phyloP scores from a whole-genome alignment of 2,329 filamentous ascomycete species.

The Xylaria sp. region DNA sequence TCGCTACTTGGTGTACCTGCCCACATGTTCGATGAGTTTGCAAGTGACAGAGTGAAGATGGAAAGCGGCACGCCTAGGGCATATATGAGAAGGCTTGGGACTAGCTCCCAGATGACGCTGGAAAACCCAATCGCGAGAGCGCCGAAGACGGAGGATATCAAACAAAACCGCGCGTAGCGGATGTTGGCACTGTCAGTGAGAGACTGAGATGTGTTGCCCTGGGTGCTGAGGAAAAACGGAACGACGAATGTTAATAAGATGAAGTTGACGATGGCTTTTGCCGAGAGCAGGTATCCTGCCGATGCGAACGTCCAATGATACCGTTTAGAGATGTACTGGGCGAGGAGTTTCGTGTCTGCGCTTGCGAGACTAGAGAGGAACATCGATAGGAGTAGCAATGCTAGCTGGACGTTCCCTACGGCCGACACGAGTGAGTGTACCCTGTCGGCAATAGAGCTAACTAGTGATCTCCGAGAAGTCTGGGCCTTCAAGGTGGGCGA shows the following conservation, averaged over 20 bases:
- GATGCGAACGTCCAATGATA: slow-evolving; percentile 60
- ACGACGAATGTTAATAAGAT: slow-evolving; percentile 56
- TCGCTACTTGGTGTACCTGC: slow-evolving; percentile 36
- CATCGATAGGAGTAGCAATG: slow-evolving; percentile 55
- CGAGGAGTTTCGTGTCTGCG: slow-evolving; percentile 62
- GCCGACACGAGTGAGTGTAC: slow-evolving; percentile 49
- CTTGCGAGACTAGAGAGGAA: slow-evolving; percentile 61
- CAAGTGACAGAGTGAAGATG: slow-evolving; percentile 61
- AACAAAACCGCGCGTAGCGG: slow-evolving; percentile 52
- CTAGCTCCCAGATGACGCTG: slow-evolving; percentile 53
- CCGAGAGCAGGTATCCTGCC: slow-evolving; percentile 60
- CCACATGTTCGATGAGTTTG: slow-evolving; percentile 58
- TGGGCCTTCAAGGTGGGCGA: slow-evolving; percentile 55
- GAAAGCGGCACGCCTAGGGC: slow-evolving; percentile 61
- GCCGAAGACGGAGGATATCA: slow-evolving; percentile 55
- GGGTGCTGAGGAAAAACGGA: slow-evolving; percentile 52
- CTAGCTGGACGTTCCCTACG: slow-evolving; percentile 55
- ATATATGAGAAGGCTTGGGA: slow-evolving; percentile 59
- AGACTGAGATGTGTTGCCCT: slow-evolving; percentile 38
- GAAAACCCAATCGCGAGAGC: slow-evolving; percentile 58
- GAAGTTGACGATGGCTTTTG: slow-evolving; percentile 62
- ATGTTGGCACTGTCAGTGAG: slow-evolving; percentile 50
- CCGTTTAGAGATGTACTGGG: slow-evolving; percentile 62
- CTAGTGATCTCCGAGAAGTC: slow-evolving; percentile 35
- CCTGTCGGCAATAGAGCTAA: slow-evolving; percentile 45